phyloP scores from a whole-genome alignment of 2,329 filamentous ascomycete species.

The Pseudogymnoascus sp. region DNA sequence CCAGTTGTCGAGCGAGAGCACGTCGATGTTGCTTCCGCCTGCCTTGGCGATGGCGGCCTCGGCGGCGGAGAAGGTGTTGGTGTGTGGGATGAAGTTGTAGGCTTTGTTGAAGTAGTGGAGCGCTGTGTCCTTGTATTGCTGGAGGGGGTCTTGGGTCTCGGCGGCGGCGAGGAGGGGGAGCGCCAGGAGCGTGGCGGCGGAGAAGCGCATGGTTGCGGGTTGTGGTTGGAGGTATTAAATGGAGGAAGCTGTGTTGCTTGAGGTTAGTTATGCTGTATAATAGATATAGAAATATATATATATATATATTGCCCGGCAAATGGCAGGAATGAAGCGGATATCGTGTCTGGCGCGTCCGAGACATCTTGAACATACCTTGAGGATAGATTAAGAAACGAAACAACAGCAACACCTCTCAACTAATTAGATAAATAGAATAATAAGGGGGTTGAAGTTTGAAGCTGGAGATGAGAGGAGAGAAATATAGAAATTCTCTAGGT shows the following conservation, averaged over 20 bases:
- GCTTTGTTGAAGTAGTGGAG: slow-evolving; percentile 55
- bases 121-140: slow-evolving; percentile 55
- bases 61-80: slow-evolving; percentile 33
- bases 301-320: neutral
- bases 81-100: slow-evolving; percentile 44
- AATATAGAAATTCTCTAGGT: neutral
- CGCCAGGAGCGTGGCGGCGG: slow-evolving; percentile 40
- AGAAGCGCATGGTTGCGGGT: slow-evolving; percentile 46
- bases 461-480: neutral
- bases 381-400: slow-evolving; percentile 12
- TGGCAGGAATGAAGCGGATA: neutral
- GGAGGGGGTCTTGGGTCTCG: slow-evolving; percentile 42
- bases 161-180: slow-evolving; percentile 48
- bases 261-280: neutral
- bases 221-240: neutral
- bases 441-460: neutral
- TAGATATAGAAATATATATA: too few relatives aligned
- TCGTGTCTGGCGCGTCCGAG: neutral
- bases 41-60: slow-evolving; percentile 42
- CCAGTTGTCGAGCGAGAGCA: slow-evolving; percentile 63
- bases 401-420: neutral
- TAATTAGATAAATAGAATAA: neutral
- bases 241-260: neutral
- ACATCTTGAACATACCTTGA: slow-evolving; percentile 3
- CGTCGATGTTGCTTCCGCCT: slow-evolving; percentile 43